A percentile compares a stretch with the other conserved stretches of the same genome.
phyloP scores from a whole-genome alignment of 768 basidiomycete species.

The Paxillus involutus region DNA sequence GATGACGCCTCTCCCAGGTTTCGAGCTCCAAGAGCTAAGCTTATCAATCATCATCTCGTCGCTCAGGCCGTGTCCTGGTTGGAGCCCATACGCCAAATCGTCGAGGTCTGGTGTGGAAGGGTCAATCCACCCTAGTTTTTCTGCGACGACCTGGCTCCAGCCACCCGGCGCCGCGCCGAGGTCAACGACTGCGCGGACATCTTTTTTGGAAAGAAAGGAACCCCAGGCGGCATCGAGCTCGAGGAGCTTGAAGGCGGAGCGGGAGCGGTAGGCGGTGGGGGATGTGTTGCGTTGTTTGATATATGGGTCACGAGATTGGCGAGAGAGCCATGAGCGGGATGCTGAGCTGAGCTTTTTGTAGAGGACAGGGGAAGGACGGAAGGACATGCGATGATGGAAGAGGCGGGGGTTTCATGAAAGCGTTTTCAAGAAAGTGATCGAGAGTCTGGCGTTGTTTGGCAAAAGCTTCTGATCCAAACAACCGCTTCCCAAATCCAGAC shows the following conservation, averaged over 20 bases:
- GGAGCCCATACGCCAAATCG: background rate
- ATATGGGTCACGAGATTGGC: conserved; percentile 72
- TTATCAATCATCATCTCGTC: background rate
- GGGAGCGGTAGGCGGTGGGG: conserved; percentile 64
- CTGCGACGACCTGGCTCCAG: conserved; percentile 86
- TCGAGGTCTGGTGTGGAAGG: background rate
- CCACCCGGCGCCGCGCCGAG: conserved; percentile 92
- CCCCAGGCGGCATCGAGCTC: conserved; percentile 66
- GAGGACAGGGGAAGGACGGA: conserved; percentile 34
- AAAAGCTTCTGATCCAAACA: conserved; percentile 27
- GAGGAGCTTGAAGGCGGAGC: conserved; percentile 90
- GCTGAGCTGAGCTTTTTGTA: conserved; percentile 38
- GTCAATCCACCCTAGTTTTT: conserved; percentile 53
- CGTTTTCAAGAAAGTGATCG: background rate
- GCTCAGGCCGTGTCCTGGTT: background rate
- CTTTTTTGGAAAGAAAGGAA: conserved; percentile 47
- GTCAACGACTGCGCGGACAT: conserved; percentile 72
- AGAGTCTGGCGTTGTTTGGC: conserved; percentile 23
- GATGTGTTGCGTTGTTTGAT: conserved; percentile 54
- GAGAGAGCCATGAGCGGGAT: conserved; percentile 61
- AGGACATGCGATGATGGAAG: conserved; percentile 24
- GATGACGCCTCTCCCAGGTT: conserved; percentile 38
- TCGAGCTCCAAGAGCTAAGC: conserved; percentile 25
- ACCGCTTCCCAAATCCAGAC: conserved; percentile 2
- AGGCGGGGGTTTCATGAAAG: background rate